These are phyloP conservation scores for Blastomyces gilchristii DNA, from an alignment of 2,329 filamentous ascomycete species.

Conservation along the genomic window DNA sequence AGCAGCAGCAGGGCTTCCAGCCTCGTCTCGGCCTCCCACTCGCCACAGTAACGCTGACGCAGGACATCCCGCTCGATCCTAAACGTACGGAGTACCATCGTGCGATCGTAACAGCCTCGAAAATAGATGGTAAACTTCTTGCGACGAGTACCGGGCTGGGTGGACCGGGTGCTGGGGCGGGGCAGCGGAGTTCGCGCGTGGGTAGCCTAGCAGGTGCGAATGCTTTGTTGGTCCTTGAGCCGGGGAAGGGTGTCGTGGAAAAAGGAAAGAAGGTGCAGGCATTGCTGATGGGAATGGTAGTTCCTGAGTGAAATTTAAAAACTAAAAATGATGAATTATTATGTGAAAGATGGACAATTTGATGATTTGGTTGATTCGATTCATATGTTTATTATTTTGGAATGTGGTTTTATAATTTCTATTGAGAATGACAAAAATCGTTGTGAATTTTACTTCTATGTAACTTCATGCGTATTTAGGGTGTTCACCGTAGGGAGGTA, in stretches of 20 bases:
- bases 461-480: not conserved
- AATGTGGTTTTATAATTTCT: no score
- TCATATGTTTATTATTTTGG: not conserved
- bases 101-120: constrained; percentile 56
- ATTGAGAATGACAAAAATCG: no score
- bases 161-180: constrained; percentile 20
- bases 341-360: not conserved
- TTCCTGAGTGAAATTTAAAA: constrained; percentile 3
- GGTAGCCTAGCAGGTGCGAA: constrained; percentile 85
- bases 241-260: constrained; percentile 44
- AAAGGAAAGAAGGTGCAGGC: constrained; percentile 67
- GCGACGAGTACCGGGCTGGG: constrained; percentile 71
- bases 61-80: constrained; percentile 65
- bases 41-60: constrained; percentile 59
- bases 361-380: not conserved
- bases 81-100: constrained; percentile 80
- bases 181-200: constrained; percentile 77
- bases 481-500: not conserved
- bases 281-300: constrained; percentile 58
- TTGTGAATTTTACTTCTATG: not conserved
- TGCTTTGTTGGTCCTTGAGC: constrained; percentile 57
- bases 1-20: constrained; percentile 45
- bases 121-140: constrained; percentile 54
- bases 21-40: constrained; percentile 58
- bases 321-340: not conserved